Evolutionary conservation across 1,284 basidiomycete species (phyloP), one percentile per base, ranked within the genome.

Genomic region (Takashimella tepidaria): DNA sequence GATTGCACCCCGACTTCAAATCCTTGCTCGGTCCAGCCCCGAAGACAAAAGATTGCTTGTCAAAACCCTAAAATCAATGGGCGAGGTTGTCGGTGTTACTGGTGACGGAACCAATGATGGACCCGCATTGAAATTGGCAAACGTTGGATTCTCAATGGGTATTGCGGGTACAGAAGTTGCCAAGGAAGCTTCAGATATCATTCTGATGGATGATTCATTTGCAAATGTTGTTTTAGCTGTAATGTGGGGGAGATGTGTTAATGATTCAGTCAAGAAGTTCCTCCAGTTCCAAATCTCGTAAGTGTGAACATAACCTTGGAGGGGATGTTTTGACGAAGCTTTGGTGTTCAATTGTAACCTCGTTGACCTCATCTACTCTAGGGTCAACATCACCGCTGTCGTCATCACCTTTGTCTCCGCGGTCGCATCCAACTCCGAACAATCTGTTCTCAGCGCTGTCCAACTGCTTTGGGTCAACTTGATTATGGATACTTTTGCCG

Each of bases 81-180:
- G 92, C 13, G 91, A 97, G 74, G 86, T 95, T 56, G 93, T 98
- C 51, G 92, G 90, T 66, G 95, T 98, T 45, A 98, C 96, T 23
- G 96, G 96, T 57, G 96, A 98, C 67, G 95, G 96, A 63, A 97
- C 93, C 25, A 98, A 98, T 73, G 95, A 98, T 69, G 95, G 92
- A 0, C 93, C 95, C 40, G 93, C 95, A 10, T 83, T 98, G 65
- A 98, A 96, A 80, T 88, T 89, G 3, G 90, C 92, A 26, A 81
- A 95, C 62, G 90, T 96, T 44, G 92, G 92, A 41, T 96, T 95
- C 77, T 91, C 90, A 13, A 99, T 99, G 96, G 96, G 96, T 71
- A 92, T 99, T 63, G 86, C 93, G 51, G 96, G 96, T 40, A 98
- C 96, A 1, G 96, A 99, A 72, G 92, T 98, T 21, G 96, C 96